Conservation (phyloP, 352 stramenopile genomes). For the Phytophthora parvispora region DNA sequence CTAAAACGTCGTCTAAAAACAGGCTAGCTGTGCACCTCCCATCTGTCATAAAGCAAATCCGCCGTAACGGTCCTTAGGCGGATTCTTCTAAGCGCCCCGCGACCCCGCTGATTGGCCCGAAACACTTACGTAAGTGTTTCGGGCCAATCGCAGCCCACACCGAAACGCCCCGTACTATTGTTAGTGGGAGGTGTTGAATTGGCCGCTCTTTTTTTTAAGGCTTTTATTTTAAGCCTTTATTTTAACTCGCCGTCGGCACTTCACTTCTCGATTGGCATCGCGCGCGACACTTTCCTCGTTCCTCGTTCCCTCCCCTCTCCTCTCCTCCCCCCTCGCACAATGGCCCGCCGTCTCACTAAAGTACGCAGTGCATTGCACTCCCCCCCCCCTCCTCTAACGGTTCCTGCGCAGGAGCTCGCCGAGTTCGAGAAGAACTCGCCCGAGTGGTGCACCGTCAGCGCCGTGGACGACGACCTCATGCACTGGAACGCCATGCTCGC, state of each 20-base stretch:
- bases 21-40: no score
- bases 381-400: background rate
- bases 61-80: no score
- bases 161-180: no score
- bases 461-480: constrained; percentile 91
- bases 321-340: constrained; percentile 22
- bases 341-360: constrained; percentile 89
- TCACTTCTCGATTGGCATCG: constrained; percentile 41
- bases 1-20: constrained; percentile 16
- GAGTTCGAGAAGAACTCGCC: constrained; percentile 93
- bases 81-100: no score
- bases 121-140: no score
- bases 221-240: no score
- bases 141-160: no score
- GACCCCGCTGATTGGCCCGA: no score
- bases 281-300: constrained; percentile 1
- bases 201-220: no score
- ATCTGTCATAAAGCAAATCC: no score
- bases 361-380: constrained; percentile 31
- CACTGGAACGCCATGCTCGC: constrained; percentile 94
- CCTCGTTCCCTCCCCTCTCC: background rate
- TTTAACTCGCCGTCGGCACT: background rate
- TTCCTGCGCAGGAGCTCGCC: constrained; percentile 72
- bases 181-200: no score
- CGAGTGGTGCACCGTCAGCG: constrained; percentile 90